A percentile compares a stretch with the other conserved stretches of the same genome.
These are phyloP conservation scores for Ogataea nonfermentans DNA, from an alignment of 805 yeast genomes.

Conservation along the genomic window DNA sequence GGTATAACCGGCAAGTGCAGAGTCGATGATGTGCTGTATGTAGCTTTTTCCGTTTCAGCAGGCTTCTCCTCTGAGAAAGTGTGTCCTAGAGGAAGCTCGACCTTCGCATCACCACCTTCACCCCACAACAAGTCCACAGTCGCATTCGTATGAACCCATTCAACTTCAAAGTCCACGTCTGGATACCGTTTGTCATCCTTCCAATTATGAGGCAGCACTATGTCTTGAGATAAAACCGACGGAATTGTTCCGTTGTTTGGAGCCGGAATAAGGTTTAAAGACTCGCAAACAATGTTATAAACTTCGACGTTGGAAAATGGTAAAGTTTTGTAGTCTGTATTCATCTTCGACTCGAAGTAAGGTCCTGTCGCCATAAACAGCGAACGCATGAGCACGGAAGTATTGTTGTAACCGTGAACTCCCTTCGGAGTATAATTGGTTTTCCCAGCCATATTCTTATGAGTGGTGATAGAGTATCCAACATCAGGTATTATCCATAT, in stretches of 20 bases:
- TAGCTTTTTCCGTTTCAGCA: too few species aligned
- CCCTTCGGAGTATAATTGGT: constrained; percentile 63
- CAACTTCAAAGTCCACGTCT: constrained; percentile 43
- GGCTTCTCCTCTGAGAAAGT: constrained; percentile 1
- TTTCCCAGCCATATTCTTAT: constrained; percentile 49
- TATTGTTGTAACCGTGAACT: constrained; percentile 81
- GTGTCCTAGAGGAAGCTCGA: constrained; percentile 4
- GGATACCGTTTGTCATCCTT: constrained; percentile 48
- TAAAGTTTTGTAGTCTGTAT: constrained; percentile 37
- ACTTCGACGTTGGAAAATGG: constrained; percentile 76
- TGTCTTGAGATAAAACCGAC: constrained; percentile 27
- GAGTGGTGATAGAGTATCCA: constrained; percentile 74
- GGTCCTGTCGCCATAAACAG: constrained; percentile 82
- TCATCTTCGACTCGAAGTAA: constrained; percentile 45
- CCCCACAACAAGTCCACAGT: constrained; percentile 49
- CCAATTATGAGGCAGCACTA: constrained; percentile 45
- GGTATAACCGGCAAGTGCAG: constrained; percentile 5
- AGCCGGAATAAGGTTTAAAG: constrained; percentile 51
- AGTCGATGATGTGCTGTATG: not conserved
- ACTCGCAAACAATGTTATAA: constrained; percentile 71
- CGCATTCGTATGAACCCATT: constrained; percentile 43
- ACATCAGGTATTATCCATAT: constrained; percentile 81
- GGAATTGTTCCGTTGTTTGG: constrained; percentile 55
- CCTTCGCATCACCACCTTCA: not conserved
- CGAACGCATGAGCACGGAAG: constrained; percentile 79